Evolutionary conservation across 441 rosid species (phyloP).

Genomic region (Manihot esculenta): DNA sequence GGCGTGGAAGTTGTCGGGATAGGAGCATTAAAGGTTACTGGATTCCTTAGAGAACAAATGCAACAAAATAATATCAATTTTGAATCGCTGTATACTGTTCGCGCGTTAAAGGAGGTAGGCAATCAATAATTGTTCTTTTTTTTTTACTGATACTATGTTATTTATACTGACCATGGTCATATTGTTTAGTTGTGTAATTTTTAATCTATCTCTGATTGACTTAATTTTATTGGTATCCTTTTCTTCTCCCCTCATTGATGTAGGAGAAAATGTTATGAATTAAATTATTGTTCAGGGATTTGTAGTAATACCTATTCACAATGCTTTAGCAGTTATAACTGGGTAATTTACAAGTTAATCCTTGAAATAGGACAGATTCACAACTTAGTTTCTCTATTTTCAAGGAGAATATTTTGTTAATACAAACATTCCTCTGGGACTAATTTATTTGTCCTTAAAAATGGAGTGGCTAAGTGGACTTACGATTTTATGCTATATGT

Average conservation of each 20-base stretch:
- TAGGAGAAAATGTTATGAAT: background rate
- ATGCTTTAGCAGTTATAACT: too few relatives aligned
- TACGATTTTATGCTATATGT: too few relatives aligned
- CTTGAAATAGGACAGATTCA: too few relatives aligned
- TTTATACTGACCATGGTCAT: too few relatives aligned
- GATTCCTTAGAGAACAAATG: conserved; percentile 79
- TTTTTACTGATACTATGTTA: background rate
- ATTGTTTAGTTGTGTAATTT: background rate
- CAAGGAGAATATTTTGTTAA: too few relatives aligned
- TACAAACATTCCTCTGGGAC: too few relatives aligned
- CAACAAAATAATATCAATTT: conserved; percentile 64
- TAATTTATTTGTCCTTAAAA: too few relatives aligned
- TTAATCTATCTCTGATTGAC: background rate
- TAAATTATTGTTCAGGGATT: too few relatives aligned
- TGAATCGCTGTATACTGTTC: conserved; percentile 77
- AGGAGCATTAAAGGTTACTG: conserved; percentile 86
- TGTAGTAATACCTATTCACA: too few relatives aligned
- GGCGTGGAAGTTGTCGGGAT: conserved; percentile 82
- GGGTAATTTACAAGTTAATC: too few relatives aligned
- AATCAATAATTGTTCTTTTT: background rate
- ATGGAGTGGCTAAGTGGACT: too few relatives aligned
- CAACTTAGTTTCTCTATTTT: too few relatives aligned
- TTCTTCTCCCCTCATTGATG: background rate
- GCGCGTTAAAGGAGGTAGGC: conserved; percentile 81
- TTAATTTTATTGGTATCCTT: background rate